Conservation (phyloP, 2,329 filamentous ascomycete genomes). For the Talaromyces verruculosus region DNA sequence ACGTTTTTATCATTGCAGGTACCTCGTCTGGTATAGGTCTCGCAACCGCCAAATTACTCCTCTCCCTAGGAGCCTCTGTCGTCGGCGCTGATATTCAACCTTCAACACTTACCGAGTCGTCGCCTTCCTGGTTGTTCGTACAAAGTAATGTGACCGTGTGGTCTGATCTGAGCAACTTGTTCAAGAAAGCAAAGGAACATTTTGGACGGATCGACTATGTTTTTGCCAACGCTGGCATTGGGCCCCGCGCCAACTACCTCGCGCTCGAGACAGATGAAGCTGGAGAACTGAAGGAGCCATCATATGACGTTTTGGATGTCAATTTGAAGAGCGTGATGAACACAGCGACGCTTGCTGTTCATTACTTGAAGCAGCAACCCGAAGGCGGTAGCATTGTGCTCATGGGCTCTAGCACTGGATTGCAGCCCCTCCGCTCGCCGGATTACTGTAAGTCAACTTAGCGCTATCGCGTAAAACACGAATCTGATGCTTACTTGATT, state of each 20-base stretch:
- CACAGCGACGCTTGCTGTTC: constrained; percentile 50
- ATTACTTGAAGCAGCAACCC: constrained; percentile 52
- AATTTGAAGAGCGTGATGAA: constrained; percentile 54
- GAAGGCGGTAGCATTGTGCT: constrained; percentile 56
- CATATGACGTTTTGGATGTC: constrained; percentile 48
- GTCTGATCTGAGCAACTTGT: constrained; percentile 53
- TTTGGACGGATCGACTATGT: constrained; percentile 50
- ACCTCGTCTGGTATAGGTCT: constrained; percentile 63
- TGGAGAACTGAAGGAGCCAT: constrained; percentile 52
- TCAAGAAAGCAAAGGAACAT: constrained; percentile 50
- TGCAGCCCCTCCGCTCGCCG: constrained; percentile 52
- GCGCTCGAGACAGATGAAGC: constrained; percentile 50
- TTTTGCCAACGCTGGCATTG: constrained; percentile 58
- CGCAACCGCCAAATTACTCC: constrained; percentile 54
- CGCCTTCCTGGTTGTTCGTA: constrained; percentile 43
- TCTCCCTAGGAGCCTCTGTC: constrained; percentile 56
- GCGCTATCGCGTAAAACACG: too few relatives aligned
- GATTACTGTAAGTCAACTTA: constrained; percentile 46
- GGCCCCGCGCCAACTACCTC: constrained; percentile 50
- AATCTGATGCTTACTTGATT: too few relatives aligned
- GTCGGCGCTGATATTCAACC: constrained; percentile 55
- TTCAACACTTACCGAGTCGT: constrained; percentile 29
- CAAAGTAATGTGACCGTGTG: constrained; percentile 53
- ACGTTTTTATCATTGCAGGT: constrained; percentile 36
- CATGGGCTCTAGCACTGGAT: constrained; percentile 52